Evolutionary conservation across 805 yeast genomes (phyloP).

Genomic region (Saturnispora gosingensis): DNA sequence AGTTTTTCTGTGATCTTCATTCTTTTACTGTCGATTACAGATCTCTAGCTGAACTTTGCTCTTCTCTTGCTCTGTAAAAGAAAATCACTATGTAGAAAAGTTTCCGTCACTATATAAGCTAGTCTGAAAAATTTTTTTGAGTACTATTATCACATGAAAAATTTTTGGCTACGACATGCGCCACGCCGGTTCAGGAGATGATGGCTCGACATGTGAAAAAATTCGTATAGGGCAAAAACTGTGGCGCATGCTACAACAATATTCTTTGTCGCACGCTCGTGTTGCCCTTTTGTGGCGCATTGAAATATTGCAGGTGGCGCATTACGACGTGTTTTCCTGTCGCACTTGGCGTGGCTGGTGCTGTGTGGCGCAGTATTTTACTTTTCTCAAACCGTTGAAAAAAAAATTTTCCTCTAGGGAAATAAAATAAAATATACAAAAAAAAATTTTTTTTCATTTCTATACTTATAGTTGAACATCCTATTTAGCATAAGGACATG

Average conservation of each 20-base stretch:
- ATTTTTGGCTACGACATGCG: neutral
- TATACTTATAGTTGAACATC: neutral
- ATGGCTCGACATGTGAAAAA: neutral
- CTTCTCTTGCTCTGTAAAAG: neutral
- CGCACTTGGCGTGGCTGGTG: too few species aligned
- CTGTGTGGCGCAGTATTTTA: neutral
- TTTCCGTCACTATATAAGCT: neutral
- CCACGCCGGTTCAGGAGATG: neutral
- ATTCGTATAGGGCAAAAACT: neutral
- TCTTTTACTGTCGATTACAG: neutral
- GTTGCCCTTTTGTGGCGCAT: too few species aligned
- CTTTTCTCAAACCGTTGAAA: neutral
- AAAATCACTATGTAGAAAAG: neutral
- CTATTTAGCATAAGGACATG: slow-evolving; percentile 13
- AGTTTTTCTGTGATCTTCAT: slow-evolving; percentile 43
- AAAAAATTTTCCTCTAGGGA: neutral
- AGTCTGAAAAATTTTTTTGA: neutral
- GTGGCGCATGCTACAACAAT: neutral
- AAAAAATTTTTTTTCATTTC: slow-evolving; percentile 1
- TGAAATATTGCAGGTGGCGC: too few species aligned
- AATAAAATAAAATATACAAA: neutral
- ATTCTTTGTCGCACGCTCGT: neutral
- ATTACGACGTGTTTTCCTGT: too few species aligned
- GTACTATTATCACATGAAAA: neutral
- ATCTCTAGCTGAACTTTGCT: neutral